Conservation (phyloP, 805 yeast genomes). For the Saturnispora halmiae region DNA sequence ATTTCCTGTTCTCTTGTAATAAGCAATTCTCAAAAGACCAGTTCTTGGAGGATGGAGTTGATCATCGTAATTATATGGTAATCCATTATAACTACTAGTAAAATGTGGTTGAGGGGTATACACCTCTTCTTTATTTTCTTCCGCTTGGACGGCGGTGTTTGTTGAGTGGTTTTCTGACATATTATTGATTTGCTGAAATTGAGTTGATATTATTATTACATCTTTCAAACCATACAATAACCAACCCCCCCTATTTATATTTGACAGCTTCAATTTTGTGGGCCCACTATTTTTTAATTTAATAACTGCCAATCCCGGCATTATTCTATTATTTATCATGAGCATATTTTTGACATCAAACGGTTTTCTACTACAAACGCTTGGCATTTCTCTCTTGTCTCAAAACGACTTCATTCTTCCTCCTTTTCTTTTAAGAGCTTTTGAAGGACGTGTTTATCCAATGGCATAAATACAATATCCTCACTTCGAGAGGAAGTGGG, state of each 20-base stretch:
- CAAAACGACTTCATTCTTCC: too few species aligned
- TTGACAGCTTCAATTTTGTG: not conserved
- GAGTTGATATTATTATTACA: too few species aligned
- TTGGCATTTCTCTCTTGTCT: too few species aligned
- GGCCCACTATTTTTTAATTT: too few species aligned
- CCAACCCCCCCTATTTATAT: not conserved
- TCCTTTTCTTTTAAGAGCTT: too few species aligned
- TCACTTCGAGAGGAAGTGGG: too few species aligned
- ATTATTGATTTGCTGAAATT: not conserved
- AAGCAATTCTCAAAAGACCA: conserved; percentile 33
- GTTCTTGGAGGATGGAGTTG: conserved; percentile 34
- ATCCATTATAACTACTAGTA: conserved; percentile 9
- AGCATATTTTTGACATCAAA: conserved; percentile 1
- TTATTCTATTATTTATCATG: not conserved
- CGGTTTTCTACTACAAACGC: not conserved
- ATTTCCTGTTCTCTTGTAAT: conserved; percentile 33
- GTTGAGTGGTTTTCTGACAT: conserved; percentile 22
- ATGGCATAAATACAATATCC: too few species aligned
- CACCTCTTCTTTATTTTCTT: conserved; percentile 13
- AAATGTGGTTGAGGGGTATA: conserved; percentile 9
- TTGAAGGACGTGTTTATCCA: too few species aligned
- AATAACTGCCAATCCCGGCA: too few species aligned
- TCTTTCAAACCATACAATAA: too few species aligned
- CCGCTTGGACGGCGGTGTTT: conserved; percentile 21
- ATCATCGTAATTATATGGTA: conserved; percentile 16